A percentile compares a stretch with the other conserved stretches of the same genome.
phyloP scores from a whole-genome alignment of 495 filamentous ascomycete species.

The Stereocaulon alpinum region DNA sequence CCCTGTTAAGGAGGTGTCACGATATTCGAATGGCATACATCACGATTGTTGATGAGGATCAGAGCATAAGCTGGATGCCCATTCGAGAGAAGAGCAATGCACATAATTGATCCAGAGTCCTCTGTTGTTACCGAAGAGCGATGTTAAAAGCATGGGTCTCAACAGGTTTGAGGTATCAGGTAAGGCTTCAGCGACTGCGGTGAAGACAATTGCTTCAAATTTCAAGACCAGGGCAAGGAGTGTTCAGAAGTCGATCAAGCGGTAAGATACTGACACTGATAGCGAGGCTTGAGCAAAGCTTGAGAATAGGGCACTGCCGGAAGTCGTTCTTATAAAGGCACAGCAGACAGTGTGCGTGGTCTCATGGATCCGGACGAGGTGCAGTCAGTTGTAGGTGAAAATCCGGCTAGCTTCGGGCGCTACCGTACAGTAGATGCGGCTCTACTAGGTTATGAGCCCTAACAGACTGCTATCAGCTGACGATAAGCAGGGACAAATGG shows the following conservation, averaged over 20 bases:
- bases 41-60: conserved; percentile 85
- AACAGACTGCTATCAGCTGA: conserved; percentile 3
- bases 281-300: no score
- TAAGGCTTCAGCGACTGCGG: background rate
- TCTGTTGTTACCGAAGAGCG: no score
- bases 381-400: background rate
- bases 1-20: background rate
- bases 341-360: no score
- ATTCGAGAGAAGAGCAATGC: conserved; percentile 83
- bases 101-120: conserved; percentile 48
- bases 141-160: background rate
- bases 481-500: background rate
- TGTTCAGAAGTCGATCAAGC: no score
- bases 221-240: no score
- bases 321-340: no score
- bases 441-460: background rate
- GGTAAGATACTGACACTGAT: no score
- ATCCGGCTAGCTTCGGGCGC: background rate
- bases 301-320: no score
- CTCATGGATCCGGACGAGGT: background rate
- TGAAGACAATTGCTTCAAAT: background rate
- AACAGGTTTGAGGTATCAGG: background rate
- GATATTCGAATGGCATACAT: conserved; percentile 42
- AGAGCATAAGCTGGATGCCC: conserved; percentile 83
- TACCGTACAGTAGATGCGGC: background rate